These are phyloP conservation scores for Pestalotiopsis sp. DNA, from an alignment of 2,329 filamentous ascomycete species.

Conservation along the genomic window DNA sequence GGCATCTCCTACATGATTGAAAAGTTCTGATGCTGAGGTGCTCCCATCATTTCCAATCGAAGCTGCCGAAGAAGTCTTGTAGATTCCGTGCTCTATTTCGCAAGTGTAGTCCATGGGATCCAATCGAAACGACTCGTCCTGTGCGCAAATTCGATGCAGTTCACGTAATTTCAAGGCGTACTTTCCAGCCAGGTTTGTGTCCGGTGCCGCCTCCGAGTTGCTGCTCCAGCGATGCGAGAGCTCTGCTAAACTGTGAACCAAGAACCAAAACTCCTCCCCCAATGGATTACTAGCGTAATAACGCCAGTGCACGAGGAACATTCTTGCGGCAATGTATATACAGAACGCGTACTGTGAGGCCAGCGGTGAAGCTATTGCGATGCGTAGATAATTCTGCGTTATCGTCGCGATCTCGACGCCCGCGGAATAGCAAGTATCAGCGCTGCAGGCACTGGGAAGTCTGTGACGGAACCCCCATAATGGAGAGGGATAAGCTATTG, in stretches of 20 bases:
- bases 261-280: constrained; percentile 19
- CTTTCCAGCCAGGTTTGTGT: constrained; percentile 19
- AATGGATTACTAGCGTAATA: constrained; percentile 4
- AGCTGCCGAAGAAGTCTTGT: background rate
- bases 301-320: constrained; percentile 32
- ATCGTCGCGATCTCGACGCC: constrained; percentile 46
- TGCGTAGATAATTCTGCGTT: constrained; percentile 43
- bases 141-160: constrained; percentile 15
- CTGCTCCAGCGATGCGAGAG: constrained; percentile 24
- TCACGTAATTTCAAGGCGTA: constrained; percentile 20
- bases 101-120: constrained; percentile 15
- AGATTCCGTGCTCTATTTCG: constrained; percentile 10
- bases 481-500: constrained; percentile 42
- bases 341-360: constrained; percentile 44
- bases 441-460: constrained; percentile 44
- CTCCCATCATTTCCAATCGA: background rate
- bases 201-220: background rate
- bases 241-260: constrained; percentile 29
- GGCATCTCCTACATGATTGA: background rate
- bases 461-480: constrained; percentile 30
- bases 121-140: constrained; percentile 14
- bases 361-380: constrained; percentile 27
- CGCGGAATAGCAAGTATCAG: constrained; percentile 47
- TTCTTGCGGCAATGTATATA: constrained; percentile 42
- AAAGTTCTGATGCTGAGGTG: background rate